These are phyloP conservation scores for Schizochytrium sp. DNA, from an alignment of 108 stramenopile species.

Conservation along the genomic window DNA sequence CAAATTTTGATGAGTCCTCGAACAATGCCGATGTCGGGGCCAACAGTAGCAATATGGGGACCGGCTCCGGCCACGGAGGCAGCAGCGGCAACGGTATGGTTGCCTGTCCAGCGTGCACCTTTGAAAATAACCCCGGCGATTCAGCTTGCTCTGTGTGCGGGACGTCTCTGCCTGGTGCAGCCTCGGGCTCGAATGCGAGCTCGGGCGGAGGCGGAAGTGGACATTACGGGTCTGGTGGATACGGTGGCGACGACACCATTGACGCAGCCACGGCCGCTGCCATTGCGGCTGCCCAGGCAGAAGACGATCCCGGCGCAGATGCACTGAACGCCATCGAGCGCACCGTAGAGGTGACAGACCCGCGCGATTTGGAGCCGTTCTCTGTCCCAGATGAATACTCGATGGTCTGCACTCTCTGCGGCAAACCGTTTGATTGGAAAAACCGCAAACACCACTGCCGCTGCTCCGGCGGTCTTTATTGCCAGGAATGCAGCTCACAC, in stretches of 20 bases:
- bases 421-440: neutral
- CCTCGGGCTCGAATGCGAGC: no score
- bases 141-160: neutral
- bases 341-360: neutral
- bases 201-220: neutral
- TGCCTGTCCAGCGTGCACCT: neutral
- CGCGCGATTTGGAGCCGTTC: neutral
- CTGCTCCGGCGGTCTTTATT: neutral
- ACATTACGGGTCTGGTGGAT: neutral
- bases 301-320: neutral
- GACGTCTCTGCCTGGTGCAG: neutral
- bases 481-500: neutral
- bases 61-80: neutral
- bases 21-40: no score
- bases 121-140: neutral
- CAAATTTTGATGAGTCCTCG: neutral
- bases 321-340: neutral
- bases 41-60: neutral
- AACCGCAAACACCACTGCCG: neutral
- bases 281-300: slow-evolving; percentile 14
- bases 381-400: neutral
- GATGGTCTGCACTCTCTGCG: neutral
- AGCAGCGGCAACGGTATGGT: neutral
- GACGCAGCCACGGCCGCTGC: neutral
- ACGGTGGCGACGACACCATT: neutral